These are phyloP conservation scores for Grigorovia transvaalensis DNA, from an alignment of 805 yeast genomes.

Conservation along the genomic window DNA sequence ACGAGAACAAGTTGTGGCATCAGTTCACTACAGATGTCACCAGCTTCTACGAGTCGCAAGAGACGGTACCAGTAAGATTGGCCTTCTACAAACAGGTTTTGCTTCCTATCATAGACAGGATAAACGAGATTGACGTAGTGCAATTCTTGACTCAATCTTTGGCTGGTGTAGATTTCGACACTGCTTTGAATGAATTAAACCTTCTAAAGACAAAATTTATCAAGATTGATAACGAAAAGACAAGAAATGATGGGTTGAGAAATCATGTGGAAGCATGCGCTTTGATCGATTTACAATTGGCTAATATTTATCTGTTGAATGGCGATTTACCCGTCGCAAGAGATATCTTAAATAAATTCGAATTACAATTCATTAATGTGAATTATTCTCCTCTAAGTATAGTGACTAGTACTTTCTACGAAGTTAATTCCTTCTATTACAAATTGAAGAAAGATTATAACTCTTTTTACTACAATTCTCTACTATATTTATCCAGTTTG, in stretches of 20 bases:
- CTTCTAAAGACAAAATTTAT: conserved; percentile 37
- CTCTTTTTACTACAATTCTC: conserved; percentile 66
- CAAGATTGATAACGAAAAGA: conserved; percentile 27
- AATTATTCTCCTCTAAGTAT: conserved; percentile 42
- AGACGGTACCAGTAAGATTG: conserved; percentile 45
- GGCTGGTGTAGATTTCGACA: conserved; percentile 33
- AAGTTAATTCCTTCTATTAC: conserved; percentile 66
- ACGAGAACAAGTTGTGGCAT: conserved; percentile 90
- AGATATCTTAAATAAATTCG: conserved; percentile 53
- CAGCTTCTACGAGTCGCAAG: conserved; percentile 48
- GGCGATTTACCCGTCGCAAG: conserved; percentile 51
- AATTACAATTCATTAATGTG: conserved; percentile 42
- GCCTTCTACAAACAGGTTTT: conserved; percentile 66
- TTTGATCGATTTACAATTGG: conserved; percentile 59
- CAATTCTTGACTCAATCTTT: conserved; percentile 56
- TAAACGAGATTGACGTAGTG: conserved; percentile 71
- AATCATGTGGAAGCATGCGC: conserved; percentile 34
- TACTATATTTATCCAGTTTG: conserved; percentile 73
- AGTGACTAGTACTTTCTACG: conserved; percentile 75
- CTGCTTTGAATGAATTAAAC: conserved; percentile 41
- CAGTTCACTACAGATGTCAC: conserved; percentile 67
- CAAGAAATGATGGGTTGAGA: conserved; percentile 29
- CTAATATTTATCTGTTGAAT: conserved; percentile 54
- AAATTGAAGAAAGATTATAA: conserved; percentile 72
- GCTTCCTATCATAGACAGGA: conserved; percentile 50